Percentiles rank a stretch among this genome's conserved stretches.
Evolutionary conservation across 163 green algal species (phyloP).

Genomic region (Chlorella variabilis): DNA sequence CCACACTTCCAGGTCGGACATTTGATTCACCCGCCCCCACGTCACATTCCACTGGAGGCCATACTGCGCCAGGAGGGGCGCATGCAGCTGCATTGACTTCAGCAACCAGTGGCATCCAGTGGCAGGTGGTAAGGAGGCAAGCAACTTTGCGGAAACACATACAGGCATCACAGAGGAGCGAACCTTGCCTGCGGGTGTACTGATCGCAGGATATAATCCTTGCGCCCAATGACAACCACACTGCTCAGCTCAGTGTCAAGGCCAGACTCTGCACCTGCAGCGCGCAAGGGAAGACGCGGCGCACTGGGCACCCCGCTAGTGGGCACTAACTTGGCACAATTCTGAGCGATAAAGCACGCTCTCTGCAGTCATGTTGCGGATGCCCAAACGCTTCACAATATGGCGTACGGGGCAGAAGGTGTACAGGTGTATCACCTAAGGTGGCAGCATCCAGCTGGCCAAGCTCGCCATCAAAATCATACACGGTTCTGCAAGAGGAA

Average conservation of each 20-base stretch:
- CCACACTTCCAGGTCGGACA: slow-evolving; percentile 30
- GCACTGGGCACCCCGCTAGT: no score
- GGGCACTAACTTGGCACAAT: not conserved
- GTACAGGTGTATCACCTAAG: slow-evolving; percentile 11
- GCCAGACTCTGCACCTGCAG: not conserved
- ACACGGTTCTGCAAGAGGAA: slow-evolving; percentile 30
- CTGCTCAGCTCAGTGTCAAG: not conserved
- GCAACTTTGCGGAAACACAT: not conserved
- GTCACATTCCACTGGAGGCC: slow-evolving; percentile 83
- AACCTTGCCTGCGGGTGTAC: slow-evolving; percentile 55
- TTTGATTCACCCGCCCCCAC: slow-evolving; percentile 62
- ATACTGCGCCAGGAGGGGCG: not conserved
- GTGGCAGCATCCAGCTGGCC: slow-evolving; percentile 19
- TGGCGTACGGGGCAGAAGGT: not conserved
- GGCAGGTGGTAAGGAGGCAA: not conserved
- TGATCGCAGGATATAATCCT: slow-evolving; percentile 85
- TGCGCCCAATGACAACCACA: slow-evolving; percentile 65
- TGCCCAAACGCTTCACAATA: no score
- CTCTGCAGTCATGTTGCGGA: no score
- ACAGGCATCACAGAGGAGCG: not conserved
- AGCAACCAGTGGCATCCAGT: no score
- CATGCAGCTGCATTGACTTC: not conserved
- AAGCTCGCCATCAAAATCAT: slow-evolving; percentile 43
- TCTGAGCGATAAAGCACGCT: no score
- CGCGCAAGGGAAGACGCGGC: not conserved